A percentile compares a stretch with the other conserved stretches of the same genome.
phyloP scores from a whole-genome alignment of 192 early-diverging fungal genomes.

The Piromyces finnis region DNA sequence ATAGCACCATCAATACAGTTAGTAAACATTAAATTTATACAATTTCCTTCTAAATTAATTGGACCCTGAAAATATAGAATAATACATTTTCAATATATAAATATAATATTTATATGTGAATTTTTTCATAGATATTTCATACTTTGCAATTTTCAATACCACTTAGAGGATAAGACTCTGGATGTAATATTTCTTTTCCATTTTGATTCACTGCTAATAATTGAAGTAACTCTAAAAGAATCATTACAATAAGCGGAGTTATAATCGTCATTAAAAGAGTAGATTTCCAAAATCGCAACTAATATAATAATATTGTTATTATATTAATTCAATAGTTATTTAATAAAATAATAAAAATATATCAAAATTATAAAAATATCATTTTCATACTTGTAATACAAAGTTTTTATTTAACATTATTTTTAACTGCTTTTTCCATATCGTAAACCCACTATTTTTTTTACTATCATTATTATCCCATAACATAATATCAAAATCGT shows the following conservation, averaged over 20 bases:
- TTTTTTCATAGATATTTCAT: background rate
- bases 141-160: constrained; percentile 15
- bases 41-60: background rate
- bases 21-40: background rate
- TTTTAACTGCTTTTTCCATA: background rate
- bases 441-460: background rate
- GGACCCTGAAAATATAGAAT: background rate
- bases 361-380: background rate
- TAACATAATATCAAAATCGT: background rate
- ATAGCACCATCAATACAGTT: background rate
- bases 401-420: background rate
- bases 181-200: constrained; percentile 6
- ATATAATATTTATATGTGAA: background rate
- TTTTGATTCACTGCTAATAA: background rate
- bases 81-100: too few relatives aligned
- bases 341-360: too few relatives aligned
- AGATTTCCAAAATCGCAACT: background rate
- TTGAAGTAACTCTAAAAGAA: background rate
- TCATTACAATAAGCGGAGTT: background rate
- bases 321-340: background rate
- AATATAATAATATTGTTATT: background rate
- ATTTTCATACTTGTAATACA: background rate
- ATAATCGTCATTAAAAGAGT: background rate
- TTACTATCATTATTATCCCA: background rate
- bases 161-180: constrained; percentile 13